phyloP scores from a whole-genome alignment of 495 filamentous ascomycete genomes.

The Hyphodiscus hymeniophilus region DNA sequence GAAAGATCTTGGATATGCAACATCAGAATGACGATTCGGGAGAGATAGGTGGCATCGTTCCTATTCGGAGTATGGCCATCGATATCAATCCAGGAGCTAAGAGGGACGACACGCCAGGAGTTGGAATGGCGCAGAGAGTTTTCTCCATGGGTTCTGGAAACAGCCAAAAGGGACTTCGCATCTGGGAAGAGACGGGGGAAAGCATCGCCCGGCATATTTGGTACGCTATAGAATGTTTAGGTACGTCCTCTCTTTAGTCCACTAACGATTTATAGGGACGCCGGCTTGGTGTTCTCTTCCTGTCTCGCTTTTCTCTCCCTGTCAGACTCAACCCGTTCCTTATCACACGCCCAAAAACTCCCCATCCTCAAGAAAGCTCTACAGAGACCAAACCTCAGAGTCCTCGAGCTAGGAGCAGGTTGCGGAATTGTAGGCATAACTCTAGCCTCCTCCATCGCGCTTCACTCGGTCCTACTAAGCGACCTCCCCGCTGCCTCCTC shows the following conservation, averaged over 20 bases:
- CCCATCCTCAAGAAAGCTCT: background rate
- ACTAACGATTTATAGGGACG: slow-evolving; percentile 48
- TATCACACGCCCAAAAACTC: background rate
- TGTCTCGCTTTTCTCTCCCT: slow-evolving; percentile 27
- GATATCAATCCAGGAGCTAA: background rate
- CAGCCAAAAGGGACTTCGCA: slow-evolving; percentile 14
- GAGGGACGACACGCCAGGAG: background rate
- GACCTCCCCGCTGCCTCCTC: slow-evolving; percentile 74
- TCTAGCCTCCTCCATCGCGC: slow-evolving; percentile 50
- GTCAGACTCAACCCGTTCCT: background rate
- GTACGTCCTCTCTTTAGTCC: slow-evolving; percentile 9
- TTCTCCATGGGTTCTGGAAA: background rate
- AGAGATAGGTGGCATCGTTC: slow-evolving; percentile 8
- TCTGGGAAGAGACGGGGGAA: slow-evolving; percentile 90
- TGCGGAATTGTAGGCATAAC: slow-evolving; percentile 79
- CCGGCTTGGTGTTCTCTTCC: slow-evolving; percentile 49
- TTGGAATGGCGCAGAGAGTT: slow-evolving; percentile 14
- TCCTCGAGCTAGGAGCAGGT: slow-evolving; percentile 75
- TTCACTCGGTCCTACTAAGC: slow-evolving; percentile 55
- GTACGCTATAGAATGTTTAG: slow-evolving; percentile 42
- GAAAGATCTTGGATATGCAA: slow-evolving; percentile 39
- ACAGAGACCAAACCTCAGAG: slow-evolving; percentile 30
- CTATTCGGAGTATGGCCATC: slow-evolving; percentile 17
- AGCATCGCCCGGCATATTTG: slow-evolving; percentile 94
- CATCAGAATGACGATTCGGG: slow-evolving; percentile 5